Evolutionary conservation across 768 basidiomycete species (phyloP), one percentile per base, ranked within the genome.

Genomic region (Podaxis sp.): DNA sequence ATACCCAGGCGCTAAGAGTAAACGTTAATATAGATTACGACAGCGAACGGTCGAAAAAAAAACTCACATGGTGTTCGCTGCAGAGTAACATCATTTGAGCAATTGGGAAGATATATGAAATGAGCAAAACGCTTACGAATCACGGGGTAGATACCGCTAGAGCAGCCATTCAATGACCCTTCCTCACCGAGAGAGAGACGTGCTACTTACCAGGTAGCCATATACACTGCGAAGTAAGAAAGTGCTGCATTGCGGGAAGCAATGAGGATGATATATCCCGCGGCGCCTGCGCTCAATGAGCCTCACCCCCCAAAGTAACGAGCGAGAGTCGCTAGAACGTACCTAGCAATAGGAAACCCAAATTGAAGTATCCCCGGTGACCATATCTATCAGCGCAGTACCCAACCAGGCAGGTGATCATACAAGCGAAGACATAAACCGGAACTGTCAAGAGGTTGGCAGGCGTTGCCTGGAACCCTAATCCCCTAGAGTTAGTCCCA

Each of bases 371-470:
- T 1, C 86, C 88, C 61, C 91, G 76, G 44, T 77, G 76, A 16
- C 85, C 83, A 61, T 79, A 77, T 53, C 81, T 76, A 68, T 91
- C 89, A 1, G 88, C 88, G 7, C 76, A 51, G 69, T 78, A 88
- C 5, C 88, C 89, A 35, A 90, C 83, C 0, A 71, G 55, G 66
- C 85, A 88, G 3, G 90, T 91, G 40, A 84, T 70, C 23, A 86
- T 73, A 64, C 88, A 86, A 10, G 90, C 91, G 47, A 84, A 78
- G 6, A 77, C 78, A 66, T 91, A 93, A 38, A 91, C 88, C 0
- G 90, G 91, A 3, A 91, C 89, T 3, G 88, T 89, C 57, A 92
- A 71, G 44, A 92, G 76, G 70, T 92, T 91, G 6, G 91, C 90
- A 0, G 79, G 78, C 0, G 89, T 90, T 3, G 88, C 87, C n/a